These are phyloP conservation scores for Colletotrichum tanaceti DNA, from an alignment of 2,329 filamentous ascomycete species.

Conservation along the genomic window DNA sequence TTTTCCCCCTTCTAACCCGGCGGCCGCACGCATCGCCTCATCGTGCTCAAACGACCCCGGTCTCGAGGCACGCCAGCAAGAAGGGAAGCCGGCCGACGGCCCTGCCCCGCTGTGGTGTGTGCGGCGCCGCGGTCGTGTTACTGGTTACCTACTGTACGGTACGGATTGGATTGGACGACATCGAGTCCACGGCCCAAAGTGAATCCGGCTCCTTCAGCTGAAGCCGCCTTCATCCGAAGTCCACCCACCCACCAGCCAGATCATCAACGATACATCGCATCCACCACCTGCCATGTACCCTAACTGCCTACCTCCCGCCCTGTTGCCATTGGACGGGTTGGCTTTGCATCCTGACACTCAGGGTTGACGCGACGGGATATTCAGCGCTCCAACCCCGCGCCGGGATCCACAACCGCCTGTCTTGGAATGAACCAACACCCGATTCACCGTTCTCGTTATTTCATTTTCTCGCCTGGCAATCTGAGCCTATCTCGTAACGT, in stretches of 20 bases:
- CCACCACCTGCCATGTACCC: background rate
- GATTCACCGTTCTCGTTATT: slow-evolving; percentile 33
- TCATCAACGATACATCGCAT: slow-evolving; percentile 6
- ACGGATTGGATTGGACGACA: slow-evolving; percentile 10
- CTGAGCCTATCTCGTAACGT: slow-evolving; percentile 37
- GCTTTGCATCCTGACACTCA: slow-evolving; percentile 9
- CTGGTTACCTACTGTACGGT: slow-evolving; percentile 12
- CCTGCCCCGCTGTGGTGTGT: slow-evolving; percentile 1
- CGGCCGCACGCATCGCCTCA: slow-evolving; percentile 11
- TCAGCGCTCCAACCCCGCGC: slow-evolving; percentile 38
- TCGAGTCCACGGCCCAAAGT: slow-evolving; percentile 2
- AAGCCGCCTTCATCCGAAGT: slow-evolving; percentile 19
- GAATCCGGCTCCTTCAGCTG: slow-evolving; percentile 1
- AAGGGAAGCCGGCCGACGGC: background rate
- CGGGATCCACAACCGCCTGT: slow-evolving; percentile 37
- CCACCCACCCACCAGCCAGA: background rate
- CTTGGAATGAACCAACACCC: slow-evolving; percentile 38
- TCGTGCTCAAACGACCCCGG: slow-evolving; percentile 5
- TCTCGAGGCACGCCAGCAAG: slow-evolving; percentile 1
- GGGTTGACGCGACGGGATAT: slow-evolving; percentile 21
- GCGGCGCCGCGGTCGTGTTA: slow-evolving; percentile 7
- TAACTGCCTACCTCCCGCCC: background rate
- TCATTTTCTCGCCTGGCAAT: slow-evolving; percentile 34
- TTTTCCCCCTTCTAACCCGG: slow-evolving; percentile 5
- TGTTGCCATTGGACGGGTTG: background rate